Conservation (phyloP, 2,329 filamentous ascomycete species). For the Pseudocercospora macadamiae region DNA sequence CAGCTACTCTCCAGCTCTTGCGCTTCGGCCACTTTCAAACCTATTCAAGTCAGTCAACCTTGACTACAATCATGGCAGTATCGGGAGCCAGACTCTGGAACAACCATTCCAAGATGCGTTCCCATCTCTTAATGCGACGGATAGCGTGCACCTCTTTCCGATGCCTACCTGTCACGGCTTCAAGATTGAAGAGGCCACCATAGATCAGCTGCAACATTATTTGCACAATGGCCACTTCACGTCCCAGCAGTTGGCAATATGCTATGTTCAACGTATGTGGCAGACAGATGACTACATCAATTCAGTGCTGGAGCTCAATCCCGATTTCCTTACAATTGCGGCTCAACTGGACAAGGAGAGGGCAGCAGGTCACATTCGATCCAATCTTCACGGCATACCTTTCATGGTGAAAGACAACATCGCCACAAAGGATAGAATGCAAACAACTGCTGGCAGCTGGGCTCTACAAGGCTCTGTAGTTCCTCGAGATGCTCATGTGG, state of each 20-base stretch:
- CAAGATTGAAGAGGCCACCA: constrained; percentile 68
- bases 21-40: not conserved
- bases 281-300: constrained; percentile 69
- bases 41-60: not conserved
- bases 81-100: constrained; percentile 6
- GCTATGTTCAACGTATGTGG: constrained; percentile 63
- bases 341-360: constrained; percentile 64
- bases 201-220: constrained; percentile 66
- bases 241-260: constrained; percentile 61
- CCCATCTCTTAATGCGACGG: constrained; percentile 34
- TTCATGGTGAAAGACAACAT: constrained; percentile 77
- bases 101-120: constrained; percentile 42
- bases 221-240: constrained; percentile 60
- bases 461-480: constrained; percentile 67
- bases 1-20: not conserved
- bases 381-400: constrained; percentile 74
- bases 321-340: constrained; percentile 67
- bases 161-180: constrained; percentile 66
- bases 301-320: constrained; percentile 66
- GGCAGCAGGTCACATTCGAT: constrained; percentile 57
- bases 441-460: constrained; percentile 73
- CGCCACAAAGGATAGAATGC: constrained; percentile 67
- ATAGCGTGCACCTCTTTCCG: constrained; percentile 54
- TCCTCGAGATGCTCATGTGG: constrained; percentile 68
- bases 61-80: not conserved